phyloP scores from a whole-genome alignment of 768 basidiomycete species.

The Leccinellum luteum region DNA sequence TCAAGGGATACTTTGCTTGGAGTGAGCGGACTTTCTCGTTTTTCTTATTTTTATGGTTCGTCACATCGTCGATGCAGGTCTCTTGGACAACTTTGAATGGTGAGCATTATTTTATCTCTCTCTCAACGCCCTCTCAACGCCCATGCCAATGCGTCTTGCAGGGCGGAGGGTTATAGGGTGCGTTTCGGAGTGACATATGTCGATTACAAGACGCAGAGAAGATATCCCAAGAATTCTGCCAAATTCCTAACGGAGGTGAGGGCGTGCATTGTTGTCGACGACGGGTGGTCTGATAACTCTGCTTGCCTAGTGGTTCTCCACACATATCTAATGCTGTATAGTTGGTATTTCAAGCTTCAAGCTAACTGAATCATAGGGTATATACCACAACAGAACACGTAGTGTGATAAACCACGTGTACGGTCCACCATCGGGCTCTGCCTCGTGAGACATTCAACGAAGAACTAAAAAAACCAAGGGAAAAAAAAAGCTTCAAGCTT shows the following conservation, averaged over 20 bases:
- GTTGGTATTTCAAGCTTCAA: neutral
- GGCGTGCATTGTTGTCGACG: neutral
- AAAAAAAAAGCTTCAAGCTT: neutral
- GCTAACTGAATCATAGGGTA: no score
- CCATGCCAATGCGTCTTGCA: neutral
- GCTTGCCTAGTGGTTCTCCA: slow-evolving; percentile 3
- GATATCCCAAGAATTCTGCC: slow-evolving; percentile 65
- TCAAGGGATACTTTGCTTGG: slow-evolving; percentile 70
- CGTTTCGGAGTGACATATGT: slow-evolving; percentile 76
- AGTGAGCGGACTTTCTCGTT: slow-evolving; percentile 40
- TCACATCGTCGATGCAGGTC: slow-evolving; percentile 38
- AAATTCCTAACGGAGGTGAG: slow-evolving; percentile 56
- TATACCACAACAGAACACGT: neutral
- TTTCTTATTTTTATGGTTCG: neutral
- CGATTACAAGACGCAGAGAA: slow-evolving; percentile 66
- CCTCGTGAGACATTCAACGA: neutral
- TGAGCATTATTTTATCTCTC: slow-evolving; percentile 2
- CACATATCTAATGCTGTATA: neutral
- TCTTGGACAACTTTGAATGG: slow-evolving; percentile 78
- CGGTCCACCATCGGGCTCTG: neutral
- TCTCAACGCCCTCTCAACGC: neutral
- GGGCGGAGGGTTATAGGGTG: slow-evolving; percentile 67
- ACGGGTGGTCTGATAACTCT: neutral
- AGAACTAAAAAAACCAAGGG: neutral
- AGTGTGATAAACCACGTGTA: neutral